phyloP scores from a whole-genome alignment of 2,329 filamentous ascomycete genomes.

The Mollisiaceae sp. region DNA sequence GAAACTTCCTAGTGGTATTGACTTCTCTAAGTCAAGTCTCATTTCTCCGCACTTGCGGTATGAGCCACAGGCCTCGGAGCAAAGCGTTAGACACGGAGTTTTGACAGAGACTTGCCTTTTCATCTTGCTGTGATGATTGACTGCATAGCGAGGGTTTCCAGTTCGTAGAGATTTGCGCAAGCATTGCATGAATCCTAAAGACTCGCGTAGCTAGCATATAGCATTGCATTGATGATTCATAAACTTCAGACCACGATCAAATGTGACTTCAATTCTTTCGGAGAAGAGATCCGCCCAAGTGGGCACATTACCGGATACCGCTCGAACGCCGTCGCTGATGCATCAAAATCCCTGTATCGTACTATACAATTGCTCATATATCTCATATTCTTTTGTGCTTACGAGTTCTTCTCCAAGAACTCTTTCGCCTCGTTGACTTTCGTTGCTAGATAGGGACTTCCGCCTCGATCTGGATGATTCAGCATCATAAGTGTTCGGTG shows the following conservation, averaged over 20 bases:
- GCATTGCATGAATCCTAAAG: not conserved
- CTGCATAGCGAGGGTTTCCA: not conserved
- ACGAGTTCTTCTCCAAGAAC: constrained; percentile 77
- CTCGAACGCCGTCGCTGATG: constrained; percentile 39
- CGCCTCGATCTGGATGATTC: constrained; percentile 97
- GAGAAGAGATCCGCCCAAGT: constrained; percentile 34
- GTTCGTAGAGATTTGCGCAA: not conserved
- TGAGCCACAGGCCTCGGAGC: not conserved
- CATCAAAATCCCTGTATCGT: constrained; percentile 17
- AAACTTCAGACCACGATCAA: not conserved
- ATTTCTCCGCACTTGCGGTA: not conserved
- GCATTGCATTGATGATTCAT: not conserved
- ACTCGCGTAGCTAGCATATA: not conserved
- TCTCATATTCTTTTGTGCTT: constrained; percentile 9
- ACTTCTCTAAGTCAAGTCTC: too few relatives aligned
- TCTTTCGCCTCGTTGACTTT: constrained; percentile 99
- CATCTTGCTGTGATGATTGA: not conserved
- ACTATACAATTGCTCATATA: constrained; percentile 19
- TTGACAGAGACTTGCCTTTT: not conserved
- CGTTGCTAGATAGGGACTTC: constrained; percentile 93
- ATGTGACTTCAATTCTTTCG: constrained; percentile 23
- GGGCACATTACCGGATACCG: constrained; percentile 22
- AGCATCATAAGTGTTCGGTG: constrained; percentile 95
- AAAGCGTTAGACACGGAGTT: not conserved
- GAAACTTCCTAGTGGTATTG: too few relatives aligned